These are phyloP conservation scores for Luffa acutangula DNA, from an alignment of 306 rosid species.

Conservation along the genomic window DNA sequence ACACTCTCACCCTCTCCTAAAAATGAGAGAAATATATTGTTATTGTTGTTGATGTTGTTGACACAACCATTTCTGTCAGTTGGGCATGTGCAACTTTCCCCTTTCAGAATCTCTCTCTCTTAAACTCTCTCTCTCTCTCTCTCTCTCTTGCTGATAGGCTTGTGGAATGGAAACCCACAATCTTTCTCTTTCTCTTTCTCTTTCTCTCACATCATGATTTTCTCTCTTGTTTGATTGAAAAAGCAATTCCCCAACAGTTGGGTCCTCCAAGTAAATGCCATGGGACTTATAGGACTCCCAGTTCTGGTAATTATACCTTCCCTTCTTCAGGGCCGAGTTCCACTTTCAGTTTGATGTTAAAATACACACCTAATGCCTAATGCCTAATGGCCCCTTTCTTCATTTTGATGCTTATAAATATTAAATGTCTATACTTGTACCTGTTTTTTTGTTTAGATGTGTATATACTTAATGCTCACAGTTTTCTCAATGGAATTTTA, in stretches of 20 bases:
- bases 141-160: not conserved
- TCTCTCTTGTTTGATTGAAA: not conserved
- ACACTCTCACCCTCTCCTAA: slow-evolving; percentile 1
- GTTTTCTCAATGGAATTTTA: too few relatives aligned
- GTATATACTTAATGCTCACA: not conserved
- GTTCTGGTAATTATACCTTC: not conserved
- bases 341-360: not conserved
- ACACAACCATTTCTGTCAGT: slow-evolving; percentile 1
- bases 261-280: not conserved
- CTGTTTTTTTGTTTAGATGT: too few relatives aligned
- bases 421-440: too few relatives aligned
- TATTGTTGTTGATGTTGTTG: slow-evolving; percentile 3
- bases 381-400: too few relatives aligned
- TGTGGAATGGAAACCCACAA: too few relatives aligned
- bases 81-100: slow-evolving; percentile 14
- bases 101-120: slow-evolving; percentile 3
- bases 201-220: not conserved
- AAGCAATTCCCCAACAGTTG: not conserved
- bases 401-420: too few relatives aligned
- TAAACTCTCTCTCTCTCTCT: not conserved
- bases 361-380: too few relatives aligned
- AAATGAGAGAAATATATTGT: slow-evolving; percentile 5
- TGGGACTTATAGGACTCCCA: not conserved
- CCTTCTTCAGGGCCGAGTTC: not conserved
- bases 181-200: not conserved